A percentile compares a stretch with the other conserved stretches of the same genome.
Conservation (phyloP, 2,329 filamentous ascomycete genomes). For the Penicillium sp. region DNA sequence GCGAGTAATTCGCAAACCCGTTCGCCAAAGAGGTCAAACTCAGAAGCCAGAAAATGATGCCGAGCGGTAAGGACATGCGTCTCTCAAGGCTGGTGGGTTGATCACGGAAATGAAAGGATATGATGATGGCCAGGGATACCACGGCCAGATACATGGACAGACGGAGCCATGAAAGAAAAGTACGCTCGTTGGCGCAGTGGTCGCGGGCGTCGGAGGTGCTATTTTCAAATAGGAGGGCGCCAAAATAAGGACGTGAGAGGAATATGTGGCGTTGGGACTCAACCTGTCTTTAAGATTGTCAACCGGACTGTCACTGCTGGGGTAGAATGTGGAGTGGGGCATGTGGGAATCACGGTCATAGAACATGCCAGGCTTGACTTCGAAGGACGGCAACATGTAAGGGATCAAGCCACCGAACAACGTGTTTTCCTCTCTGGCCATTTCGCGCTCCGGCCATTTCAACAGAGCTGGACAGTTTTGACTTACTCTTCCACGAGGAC, state of each 20-base stretch:
- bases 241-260: slow-evolving; percentile 53
- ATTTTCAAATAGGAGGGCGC: slow-evolving; percentile 65
- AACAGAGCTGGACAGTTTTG: not conserved
- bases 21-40: slow-evolving; percentile 71
- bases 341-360: not conserved
- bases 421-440: not conserved
- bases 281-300: slow-evolving; percentile 22
- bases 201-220: slow-evolving; percentile 63
- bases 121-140: slow-evolving; percentile 82
- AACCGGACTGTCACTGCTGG: not conserved
- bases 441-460: not conserved
- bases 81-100: slow-evolving; percentile 68
- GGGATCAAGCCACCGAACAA: not conserved
- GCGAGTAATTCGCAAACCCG: slow-evolving; percentile 84
- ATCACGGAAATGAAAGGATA: slow-evolving; percentile 86
- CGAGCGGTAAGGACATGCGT: slow-evolving; percentile 76
- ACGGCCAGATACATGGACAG: slow-evolving; percentile 88
- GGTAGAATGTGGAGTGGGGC: not conserved
- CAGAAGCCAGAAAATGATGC: slow-evolving; percentile 82
- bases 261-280: slow-evolving; percentile 45
- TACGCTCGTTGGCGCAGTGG: slow-evolving; percentile 65
- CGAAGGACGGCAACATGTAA: not conserved
- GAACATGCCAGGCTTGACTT: not conserved
- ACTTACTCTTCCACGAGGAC: slow-evolving; percentile 51
- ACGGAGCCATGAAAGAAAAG: slow-evolving; percentile 86